Evolutionary conservation across 345 rosid genomes (phyloP).

Genomic region (Psidium friedrichsthalianum): DNA sequence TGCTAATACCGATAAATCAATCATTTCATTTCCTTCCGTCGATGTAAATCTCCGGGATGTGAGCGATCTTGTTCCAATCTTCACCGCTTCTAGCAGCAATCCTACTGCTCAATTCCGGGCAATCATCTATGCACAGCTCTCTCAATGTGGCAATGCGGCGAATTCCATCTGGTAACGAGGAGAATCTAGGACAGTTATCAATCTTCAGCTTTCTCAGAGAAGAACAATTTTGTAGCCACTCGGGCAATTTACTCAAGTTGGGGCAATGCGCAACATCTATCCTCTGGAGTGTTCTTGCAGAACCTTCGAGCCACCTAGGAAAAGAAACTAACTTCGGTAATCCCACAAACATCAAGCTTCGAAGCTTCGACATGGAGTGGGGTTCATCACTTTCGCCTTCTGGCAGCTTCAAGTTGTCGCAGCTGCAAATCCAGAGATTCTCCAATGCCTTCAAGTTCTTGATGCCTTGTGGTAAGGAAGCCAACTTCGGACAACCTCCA

Average conservation of each 20-base stretch:
- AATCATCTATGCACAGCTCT: slow-evolving; percentile 2
- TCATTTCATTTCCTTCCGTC: slow-evolving; percentile 8
- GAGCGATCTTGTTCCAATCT: slow-evolving; percentile 22
- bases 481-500: background rate
- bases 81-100: slow-evolving; percentile 6
- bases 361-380: background rate
- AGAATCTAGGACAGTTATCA: background rate
- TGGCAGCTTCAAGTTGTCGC: slow-evolving; percentile 3
- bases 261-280: background rate
- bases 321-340: slow-evolving; percentile 3
- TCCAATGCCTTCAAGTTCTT: slow-evolving; percentile 2
- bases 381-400: background rate
- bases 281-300: slow-evolving; percentile 1
- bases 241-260: slow-evolving; percentile 2
- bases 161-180: slow-evolving; percentile 2
- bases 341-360: background rate
- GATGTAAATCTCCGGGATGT: slow-evolving; percentile 2
- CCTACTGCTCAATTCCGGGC: background rate
- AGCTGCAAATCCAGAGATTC: background rate
- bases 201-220: slow-evolving; percentile 3
- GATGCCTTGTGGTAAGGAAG: slow-evolving; percentile 4
- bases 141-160: slow-evolving; percentile 1
- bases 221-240: background rate
- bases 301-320: slow-evolving; percentile 15
- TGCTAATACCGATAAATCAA: background rate